Percentiles rank a stretch among this genome's conserved stretches.
Evolutionary conservation across 1,284 basidiomycete species (phyloP).

Genomic region (Irpex sp.): DNA sequence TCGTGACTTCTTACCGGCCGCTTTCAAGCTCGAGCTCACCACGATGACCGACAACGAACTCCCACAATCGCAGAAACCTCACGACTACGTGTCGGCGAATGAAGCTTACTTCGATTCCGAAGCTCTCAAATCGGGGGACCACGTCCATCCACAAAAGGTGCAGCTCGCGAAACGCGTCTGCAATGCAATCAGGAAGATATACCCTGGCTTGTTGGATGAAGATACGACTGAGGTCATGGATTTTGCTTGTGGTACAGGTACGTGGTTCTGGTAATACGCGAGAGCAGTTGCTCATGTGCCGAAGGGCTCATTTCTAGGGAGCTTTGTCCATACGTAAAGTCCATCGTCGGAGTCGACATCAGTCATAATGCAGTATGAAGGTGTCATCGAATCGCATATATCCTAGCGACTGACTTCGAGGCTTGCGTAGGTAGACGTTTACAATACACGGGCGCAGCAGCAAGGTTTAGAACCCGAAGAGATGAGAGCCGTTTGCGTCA

Average conservation of each 20-base stretch:
- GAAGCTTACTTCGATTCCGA: slow-evolving; percentile 21
- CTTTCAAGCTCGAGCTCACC: too few relatives aligned
- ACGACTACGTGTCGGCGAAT: slow-evolving; percentile 20
- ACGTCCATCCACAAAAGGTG: slow-evolving; percentile 7
- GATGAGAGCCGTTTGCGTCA: slow-evolving; percentile 47
- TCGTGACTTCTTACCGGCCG: too few relatives aligned
- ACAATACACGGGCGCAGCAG: slow-evolving; percentile 32
- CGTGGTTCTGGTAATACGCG: slow-evolving; percentile 11
- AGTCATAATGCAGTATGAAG: slow-evolving; percentile 31
- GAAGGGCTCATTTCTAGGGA: slow-evolving; percentile 37
- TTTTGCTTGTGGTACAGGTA: slow-evolving; percentile 64
- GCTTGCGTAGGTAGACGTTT: not conserved
- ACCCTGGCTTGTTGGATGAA: slow-evolving; percentile 36
- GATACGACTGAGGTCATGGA: slow-evolving; percentile 54
- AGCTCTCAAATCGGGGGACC: slow-evolving; percentile 14
- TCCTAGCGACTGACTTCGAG: too few relatives aligned
- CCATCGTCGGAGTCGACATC: slow-evolving; percentile 64
- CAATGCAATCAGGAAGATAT: not conserved
- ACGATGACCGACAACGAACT: too few relatives aligned
- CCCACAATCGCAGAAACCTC: not conserved
- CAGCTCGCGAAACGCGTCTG: not conserved
- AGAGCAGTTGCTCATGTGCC: not conserved
- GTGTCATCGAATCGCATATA: not conserved
- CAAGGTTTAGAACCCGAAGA: slow-evolving; percentile 52
- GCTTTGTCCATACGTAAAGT: slow-evolving; percentile 46